These are phyloP conservation scores for Ascocoryne sarcoides DNA, from an alignment of 2,329 filamentous ascomycete species.

Conservation along the genomic window DNA sequence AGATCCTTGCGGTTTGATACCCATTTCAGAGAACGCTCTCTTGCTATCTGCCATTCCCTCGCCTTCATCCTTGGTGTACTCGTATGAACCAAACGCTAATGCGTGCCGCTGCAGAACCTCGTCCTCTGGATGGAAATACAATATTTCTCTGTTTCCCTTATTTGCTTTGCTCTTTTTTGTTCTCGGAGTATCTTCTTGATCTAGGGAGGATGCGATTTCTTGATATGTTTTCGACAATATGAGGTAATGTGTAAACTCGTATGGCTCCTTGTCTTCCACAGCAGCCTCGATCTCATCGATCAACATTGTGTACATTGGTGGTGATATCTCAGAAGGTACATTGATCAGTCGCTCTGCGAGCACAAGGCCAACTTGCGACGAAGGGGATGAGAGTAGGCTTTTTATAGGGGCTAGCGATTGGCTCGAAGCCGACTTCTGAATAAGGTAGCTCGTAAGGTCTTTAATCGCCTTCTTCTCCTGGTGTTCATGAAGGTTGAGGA, in stretches of 20 bases:
- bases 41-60: slow-evolving; percentile 83
- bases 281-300: slow-evolving; percentile 85
- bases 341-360: slow-evolving; percentile 94
- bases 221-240: slow-evolving; percentile 87
- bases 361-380: slow-evolving; percentile 67
- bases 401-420: slow-evolving; percentile 47
- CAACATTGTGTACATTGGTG: slow-evolving; percentile 92
- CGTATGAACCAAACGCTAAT: slow-evolving; percentile 58
- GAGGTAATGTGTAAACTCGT: slow-evolving; percentile 87
- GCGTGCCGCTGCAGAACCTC: slow-evolving; percentile 77
- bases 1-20: slow-evolving; percentile 74
- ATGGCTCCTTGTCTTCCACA: slow-evolving; percentile 82
- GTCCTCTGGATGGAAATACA: slow-evolving; percentile 95
- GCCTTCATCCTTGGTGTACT: slow-evolving; percentile 69
- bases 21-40: slow-evolving; percentile 87
- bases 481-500: slow-evolving; percentile 74
- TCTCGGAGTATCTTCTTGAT: slow-evolving; percentile 52
- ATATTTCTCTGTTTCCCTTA: slow-evolving; percentile 52
- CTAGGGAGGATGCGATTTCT: slow-evolving; percentile 75
- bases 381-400: slow-evolving; percentile 43
- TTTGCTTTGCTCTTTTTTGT: slow-evolving; percentile 56
- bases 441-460: slow-evolving; percentile 63
- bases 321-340: slow-evolving; percentile 86
- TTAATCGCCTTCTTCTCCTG: slow-evolving; percentile 64
- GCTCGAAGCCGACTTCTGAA: slow-evolving; percentile 40